phyloP scores from a whole-genome alignment of 306 rosid species.

The Spatholobus suberectus region DNA sequence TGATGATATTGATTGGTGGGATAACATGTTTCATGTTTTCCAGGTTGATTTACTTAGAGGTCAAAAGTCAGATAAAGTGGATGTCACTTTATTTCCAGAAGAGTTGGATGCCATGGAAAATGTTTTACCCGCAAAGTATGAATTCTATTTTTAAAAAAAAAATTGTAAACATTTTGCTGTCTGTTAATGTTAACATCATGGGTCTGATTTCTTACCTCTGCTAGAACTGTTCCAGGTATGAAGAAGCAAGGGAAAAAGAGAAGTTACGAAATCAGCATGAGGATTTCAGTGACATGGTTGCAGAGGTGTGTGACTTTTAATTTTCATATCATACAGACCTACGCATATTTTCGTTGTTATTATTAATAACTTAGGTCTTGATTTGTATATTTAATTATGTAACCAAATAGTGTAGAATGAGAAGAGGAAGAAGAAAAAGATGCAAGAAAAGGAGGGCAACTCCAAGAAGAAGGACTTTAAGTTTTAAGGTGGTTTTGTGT shows the following conservation, averaged over 20 bases:
- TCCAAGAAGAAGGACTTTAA: slow-evolving; percentile 91
- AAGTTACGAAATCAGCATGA: slow-evolving; percentile 85
- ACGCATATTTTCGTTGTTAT: neutral
- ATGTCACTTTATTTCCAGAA: slow-evolving; percentile 86
- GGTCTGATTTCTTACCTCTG: slow-evolving; percentile 23
- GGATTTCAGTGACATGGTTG: slow-evolving; percentile 97
- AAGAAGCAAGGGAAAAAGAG: slow-evolving; percentile 97
- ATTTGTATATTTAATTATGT: slow-evolving; percentile 14
- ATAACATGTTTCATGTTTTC: slow-evolving; percentile 25
- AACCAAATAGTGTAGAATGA: slow-evolving; percentile 68
- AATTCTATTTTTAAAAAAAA: neutral
- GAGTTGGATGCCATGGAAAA: slow-evolving; percentile 91
- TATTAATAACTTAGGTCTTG: neutral
- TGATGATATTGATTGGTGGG: neutral
- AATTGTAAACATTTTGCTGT: neutral
- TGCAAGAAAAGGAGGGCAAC: slow-evolving; percentile 91
- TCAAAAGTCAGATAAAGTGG: slow-evolving; percentile 92
- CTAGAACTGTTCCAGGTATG: slow-evolving; percentile 62
- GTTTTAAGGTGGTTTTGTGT: slow-evolving; percentile 56
- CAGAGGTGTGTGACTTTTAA: slow-evolving; percentile 66
- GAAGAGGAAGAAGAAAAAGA: slow-evolving; percentile 90
- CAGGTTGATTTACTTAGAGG: slow-evolving; percentile 94
- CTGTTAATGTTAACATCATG: neutral
- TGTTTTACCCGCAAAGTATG: slow-evolving; percentile 83
- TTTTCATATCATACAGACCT: neutral